These are phyloP conservation scores for Ocimum tenuiflorum DNA, from an alignment of 257 asterid genomes.

Conservation along the genomic window DNA sequence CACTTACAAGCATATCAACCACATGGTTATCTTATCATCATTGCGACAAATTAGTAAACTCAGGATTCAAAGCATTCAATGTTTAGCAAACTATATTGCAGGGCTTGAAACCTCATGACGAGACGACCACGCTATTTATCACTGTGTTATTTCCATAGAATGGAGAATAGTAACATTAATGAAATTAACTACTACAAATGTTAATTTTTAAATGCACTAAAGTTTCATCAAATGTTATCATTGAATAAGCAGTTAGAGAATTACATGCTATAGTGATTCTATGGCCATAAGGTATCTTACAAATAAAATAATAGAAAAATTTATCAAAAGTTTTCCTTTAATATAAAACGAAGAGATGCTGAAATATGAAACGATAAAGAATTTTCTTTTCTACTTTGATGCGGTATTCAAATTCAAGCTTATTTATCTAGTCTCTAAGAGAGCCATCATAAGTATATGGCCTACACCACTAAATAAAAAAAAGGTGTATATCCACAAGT, in stretches of 20 bases:
- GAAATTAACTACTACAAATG: background rate
- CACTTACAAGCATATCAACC: conserved; percentile 6
- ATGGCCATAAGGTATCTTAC: background rate
- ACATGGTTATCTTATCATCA: background rate
- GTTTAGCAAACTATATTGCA: background rate
- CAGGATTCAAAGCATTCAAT: background rate
- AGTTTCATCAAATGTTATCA: background rate
- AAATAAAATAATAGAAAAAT: background rate
- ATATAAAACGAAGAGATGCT: too few species aligned
- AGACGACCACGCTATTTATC: background rate
- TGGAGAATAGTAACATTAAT: background rate
- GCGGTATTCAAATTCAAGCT: background rate
- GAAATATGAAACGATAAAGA: too few species aligned
- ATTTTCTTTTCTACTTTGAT: background rate
- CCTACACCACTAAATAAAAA: conserved; percentile 1
- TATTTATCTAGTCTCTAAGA: background rate
- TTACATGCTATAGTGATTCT: background rate
- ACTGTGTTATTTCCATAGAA: background rate
- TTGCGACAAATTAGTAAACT: background rate
- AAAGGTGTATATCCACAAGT: background rate
- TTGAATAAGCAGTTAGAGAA: background rate
- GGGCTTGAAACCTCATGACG: background rate
- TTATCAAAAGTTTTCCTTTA: background rate
- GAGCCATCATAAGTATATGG: background rate
- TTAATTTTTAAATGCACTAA: background rate